A percentile compares a stretch with the other conserved stretches of the same genome.
Evolutionary conservation across 352 stramenopile genomes (phyloP).

Genomic region (Pythium apleroticum): DNA sequence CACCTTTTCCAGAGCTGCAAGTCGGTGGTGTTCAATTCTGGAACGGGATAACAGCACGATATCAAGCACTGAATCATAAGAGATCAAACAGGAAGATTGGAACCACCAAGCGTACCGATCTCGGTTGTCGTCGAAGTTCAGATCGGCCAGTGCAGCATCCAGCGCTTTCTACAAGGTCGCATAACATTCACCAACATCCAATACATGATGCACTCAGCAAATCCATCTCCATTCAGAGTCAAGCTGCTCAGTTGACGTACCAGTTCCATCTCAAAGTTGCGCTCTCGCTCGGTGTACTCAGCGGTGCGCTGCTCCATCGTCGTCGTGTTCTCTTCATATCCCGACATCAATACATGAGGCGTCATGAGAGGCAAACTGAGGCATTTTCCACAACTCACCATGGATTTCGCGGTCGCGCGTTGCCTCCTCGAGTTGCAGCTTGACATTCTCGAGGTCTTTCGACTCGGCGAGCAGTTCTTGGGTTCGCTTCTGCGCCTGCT

Average conservation of each 20-base stretch:
- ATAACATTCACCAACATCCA: background rate
- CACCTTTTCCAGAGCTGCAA: conserved; percentile 33
- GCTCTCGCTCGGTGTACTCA: conserved; percentile 36
- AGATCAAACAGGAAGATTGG: background rate
- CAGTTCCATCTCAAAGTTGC: conserved; percentile 34
- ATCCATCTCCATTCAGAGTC: no score
- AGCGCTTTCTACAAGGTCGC: conserved; percentile 21
- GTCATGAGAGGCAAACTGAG: no score
- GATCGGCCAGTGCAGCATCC: conserved; percentile 23
- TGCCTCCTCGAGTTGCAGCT: conserved; percentile 32
- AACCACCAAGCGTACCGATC: conserved; percentile 21
- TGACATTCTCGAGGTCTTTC: conserved; percentile 31
- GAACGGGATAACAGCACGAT: background rate
- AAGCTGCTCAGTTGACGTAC: no score
- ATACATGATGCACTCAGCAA: no score
- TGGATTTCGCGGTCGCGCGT: conserved; percentile 38
- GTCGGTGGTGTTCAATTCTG: conserved; percentile 39
- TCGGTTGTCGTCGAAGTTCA: conserved; percentile 23
- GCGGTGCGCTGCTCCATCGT: conserved; percentile 43
- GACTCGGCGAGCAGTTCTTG: conserved; percentile 33
- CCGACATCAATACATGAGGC: background rate
- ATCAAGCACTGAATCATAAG: background rate
- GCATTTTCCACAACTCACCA: conserved; percentile 16
- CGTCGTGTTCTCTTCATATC: conserved; percentile 36
- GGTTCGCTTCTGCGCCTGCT: conserved; percentile 17